phyloP scores from a whole-genome alignment of 352 stramenopile species.

The Phytopythium aichiense region DNA sequence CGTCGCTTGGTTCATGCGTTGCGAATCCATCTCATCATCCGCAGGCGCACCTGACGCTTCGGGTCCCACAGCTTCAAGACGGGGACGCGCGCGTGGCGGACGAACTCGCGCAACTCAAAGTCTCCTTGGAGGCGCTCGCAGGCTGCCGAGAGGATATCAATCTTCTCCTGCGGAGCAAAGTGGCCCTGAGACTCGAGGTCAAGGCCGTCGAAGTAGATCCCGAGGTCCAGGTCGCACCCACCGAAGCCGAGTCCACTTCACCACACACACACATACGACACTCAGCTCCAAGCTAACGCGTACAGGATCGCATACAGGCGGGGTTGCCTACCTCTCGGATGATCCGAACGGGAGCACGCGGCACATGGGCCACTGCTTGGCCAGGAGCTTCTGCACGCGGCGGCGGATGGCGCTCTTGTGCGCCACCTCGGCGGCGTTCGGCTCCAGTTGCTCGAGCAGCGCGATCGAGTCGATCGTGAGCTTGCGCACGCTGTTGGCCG shows the following conservation, averaged over 20 bases:
- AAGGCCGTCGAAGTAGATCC: slow-evolving; percentile 78
- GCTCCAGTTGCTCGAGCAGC: slow-evolving; percentile 80
- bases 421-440: slow-evolving; percentile 44
- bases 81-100: slow-evolving; percentile 67
- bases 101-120: slow-evolving; percentile 69
- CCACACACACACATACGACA: background rate
- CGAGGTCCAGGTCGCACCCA: slow-evolving; percentile 75
- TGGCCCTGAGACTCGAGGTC: slow-evolving; percentile 51
- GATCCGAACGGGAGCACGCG: slow-evolving; percentile 70
- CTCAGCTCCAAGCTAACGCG: background rate
- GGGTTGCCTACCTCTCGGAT: slow-evolving; percentile 55
- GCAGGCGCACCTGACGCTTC: slow-evolving; percentile 31
- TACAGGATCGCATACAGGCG: background rate
- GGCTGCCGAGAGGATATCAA: slow-evolving; percentile 52
- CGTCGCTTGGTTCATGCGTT: background rate
- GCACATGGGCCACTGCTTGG: slow-evolving; percentile 52
- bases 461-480: slow-evolving; percentile 78
- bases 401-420: slow-evolving; percentile 42
- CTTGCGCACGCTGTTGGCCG: slow-evolving; percentile 73
- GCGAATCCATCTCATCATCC: background rate
- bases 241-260: slow-evolving; percentile 68
- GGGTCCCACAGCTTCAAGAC: slow-evolving; percentile 79
- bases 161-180: slow-evolving; percentile 49
- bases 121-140: slow-evolving; percentile 30
- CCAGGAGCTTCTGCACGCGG: slow-evolving; percentile 52